A percentile compares a stretch with the other conserved stretches of the same genome.
These are phyloP conservation scores for Schizosaccharomyces japonicus DNA, from an alignment of 805 yeast species.

Conservation along the genomic window DNA sequence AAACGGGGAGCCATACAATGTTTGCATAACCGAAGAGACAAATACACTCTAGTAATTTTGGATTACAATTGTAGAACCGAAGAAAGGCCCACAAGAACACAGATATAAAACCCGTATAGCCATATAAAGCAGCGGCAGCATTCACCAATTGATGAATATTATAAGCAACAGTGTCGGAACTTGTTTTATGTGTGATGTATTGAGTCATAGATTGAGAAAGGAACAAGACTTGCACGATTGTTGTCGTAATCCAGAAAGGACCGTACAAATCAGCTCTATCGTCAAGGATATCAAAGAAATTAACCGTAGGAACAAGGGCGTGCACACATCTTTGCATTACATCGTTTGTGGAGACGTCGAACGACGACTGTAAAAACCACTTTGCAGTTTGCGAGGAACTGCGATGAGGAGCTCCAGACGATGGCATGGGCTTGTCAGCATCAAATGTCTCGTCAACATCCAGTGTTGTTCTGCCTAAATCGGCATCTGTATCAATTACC, in stretches of 20 bases:
- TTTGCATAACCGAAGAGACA: constrained; percentile 72
- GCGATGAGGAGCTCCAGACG: constrained; percentile 18
- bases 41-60: constrained; percentile 33
- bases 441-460: not conserved
- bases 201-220: constrained; percentile 51
- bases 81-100: constrained; percentile 27
- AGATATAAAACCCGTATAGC: constrained; percentile 50
- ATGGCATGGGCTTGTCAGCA: constrained; percentile 1
- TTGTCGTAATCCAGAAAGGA: constrained; percentile 72
- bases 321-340: constrained; percentile 30
- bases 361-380: constrained; percentile 19
- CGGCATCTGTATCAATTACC: not conserved
- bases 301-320: constrained; percentile 32
- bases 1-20: constrained; percentile 66
- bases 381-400: constrained; percentile 25
- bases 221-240: constrained; percentile 50
- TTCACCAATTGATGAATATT: constrained; percentile 38
- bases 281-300: constrained; percentile 18
- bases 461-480: not conserved
- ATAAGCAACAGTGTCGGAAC: constrained; percentile 29
- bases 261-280: constrained; percentile 59
- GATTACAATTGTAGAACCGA: constrained; percentile 30
- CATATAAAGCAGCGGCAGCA: constrained; percentile 48
- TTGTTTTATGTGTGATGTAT: constrained; percentile 27
- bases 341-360: constrained; percentile 42